These are phyloP conservation scores for Phytophthora pisi DNA, from an alignment of 352 stramenopile species.

Conservation along the genomic window DNA sequence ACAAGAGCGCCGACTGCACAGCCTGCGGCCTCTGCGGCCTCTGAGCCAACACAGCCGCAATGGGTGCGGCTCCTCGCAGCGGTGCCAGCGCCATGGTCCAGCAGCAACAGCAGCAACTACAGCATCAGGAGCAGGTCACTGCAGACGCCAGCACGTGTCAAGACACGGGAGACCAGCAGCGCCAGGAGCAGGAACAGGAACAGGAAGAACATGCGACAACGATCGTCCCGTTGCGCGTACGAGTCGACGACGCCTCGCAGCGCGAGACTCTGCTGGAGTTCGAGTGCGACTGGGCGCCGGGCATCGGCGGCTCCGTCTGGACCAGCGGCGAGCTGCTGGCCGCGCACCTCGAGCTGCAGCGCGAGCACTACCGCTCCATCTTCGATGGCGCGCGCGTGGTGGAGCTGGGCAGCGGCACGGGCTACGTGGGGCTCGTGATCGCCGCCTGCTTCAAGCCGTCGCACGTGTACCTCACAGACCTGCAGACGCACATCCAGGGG, in stretches of 20 bases:
- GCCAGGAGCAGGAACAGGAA: conserved; percentile 11
- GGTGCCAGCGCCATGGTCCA: conserved; percentile 1
- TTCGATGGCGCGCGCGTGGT: conserved; percentile 71
- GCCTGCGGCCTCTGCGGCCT: neutral
- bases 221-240: conserved; percentile 58
- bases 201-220: conserved; percentile 22
- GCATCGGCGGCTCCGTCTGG: conserved; percentile 85
- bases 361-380: conserved; percentile 46
- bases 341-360: conserved; percentile 62
- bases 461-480: conserved; percentile 71
- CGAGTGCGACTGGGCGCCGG: conserved; percentile 79
- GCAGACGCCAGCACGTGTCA: conserved; percentile 2
- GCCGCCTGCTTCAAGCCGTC: conserved; percentile 64
- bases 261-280: conserved; percentile 54
- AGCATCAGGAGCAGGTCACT: conserved; percentile 15
- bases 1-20: neutral
- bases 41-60: conserved; percentile 1
- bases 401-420: conserved; percentile 81
- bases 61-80: conserved; percentile 15
- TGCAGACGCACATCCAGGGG: conserved; percentile 59
- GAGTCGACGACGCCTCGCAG: conserved; percentile 36
- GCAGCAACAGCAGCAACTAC: conserved; percentile 12
- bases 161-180: conserved; percentile 12
- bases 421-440: conserved; percentile 72
- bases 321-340: conserved; percentile 80